phyloP scores from a whole-genome alignment of 2,329 filamentous ascomycete species.

The Talaromyces sp. region DNA sequence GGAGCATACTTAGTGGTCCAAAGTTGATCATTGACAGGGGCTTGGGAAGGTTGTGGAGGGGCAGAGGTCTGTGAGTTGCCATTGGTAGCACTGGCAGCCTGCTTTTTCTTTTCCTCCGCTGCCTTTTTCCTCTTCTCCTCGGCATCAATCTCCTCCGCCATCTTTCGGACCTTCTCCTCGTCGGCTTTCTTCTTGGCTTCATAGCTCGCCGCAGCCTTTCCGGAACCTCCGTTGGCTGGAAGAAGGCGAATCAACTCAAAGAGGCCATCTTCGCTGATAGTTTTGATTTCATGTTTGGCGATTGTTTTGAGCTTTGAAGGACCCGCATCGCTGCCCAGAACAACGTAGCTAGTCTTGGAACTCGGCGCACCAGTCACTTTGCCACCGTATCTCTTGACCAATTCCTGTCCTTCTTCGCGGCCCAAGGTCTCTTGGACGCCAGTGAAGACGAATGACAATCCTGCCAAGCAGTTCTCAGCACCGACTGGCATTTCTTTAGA shows the following conservation, averaged over 20 bases:
- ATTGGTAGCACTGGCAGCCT: slow-evolving; percentile 47
- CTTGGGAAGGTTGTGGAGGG: slow-evolving; percentile 47
- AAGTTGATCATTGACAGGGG: slow-evolving; percentile 64
- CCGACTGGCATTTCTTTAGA: slow-evolving; percentile 76
- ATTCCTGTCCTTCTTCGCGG: slow-evolving; percentile 78
- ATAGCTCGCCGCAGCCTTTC: slow-evolving; percentile 82
- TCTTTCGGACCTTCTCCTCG: slow-evolving; percentile 76
- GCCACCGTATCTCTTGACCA: slow-evolving; percentile 92
- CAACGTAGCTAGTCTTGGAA: slow-evolving; percentile 90
- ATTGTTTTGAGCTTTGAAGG: slow-evolving; percentile 93
- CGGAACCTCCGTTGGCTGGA: slow-evolving; percentile 82
- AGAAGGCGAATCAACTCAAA: slow-evolving; percentile 81
- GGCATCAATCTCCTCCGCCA: slow-evolving; percentile 81
- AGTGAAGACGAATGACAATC: slow-evolving; percentile 93
- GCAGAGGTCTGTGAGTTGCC: slow-evolving; percentile 25
- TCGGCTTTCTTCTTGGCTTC: slow-evolving; percentile 84
- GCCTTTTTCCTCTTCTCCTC: slow-evolving; percentile 64
- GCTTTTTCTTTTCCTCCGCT: slow-evolving; percentile 35
- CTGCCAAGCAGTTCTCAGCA: slow-evolving; percentile 84
- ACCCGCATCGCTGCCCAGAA: slow-evolving; percentile 87
- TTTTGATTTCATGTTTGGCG: slow-evolving; percentile 75
- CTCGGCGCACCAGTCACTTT: slow-evolving; percentile 86
- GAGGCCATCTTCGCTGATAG: slow-evolving; percentile 90
- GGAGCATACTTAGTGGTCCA: slow-evolving; percentile 98
- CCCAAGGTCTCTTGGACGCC: slow-evolving; percentile 79